A percentile compares a stretch with the other conserved stretches of the same genome.
Conservation (phyloP, 306 rosid genomes). For the Neltuma alba region DNA sequence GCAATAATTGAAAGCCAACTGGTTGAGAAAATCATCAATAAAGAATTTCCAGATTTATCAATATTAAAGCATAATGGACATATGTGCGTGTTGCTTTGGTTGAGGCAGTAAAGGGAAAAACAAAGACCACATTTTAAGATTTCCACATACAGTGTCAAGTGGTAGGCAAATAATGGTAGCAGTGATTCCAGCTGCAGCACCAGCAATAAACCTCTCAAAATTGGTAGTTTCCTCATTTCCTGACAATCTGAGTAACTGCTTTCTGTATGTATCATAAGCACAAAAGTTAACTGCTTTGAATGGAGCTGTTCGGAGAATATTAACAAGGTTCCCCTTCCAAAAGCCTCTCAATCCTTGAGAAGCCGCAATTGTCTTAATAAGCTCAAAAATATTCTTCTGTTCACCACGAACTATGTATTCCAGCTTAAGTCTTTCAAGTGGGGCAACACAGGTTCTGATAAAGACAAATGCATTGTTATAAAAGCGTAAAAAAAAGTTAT, state of each 20-base stretch:
- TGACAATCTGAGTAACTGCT: constrained; percentile 67
- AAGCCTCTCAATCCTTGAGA: constrained; percentile 93
- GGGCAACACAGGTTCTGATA: constrained; percentile 91
- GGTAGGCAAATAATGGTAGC: constrained; percentile 86
- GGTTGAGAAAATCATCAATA: constrained; percentile 8
- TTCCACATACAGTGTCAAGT: constrained; percentile 84
- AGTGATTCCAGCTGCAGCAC: constrained; percentile 94
- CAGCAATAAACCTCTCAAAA: constrained; percentile 94
- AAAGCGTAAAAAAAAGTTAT: background rate
- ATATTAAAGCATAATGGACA: constrained; percentile 10
- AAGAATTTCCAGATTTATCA: constrained; percentile 18
- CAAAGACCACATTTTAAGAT: constrained; percentile 9
- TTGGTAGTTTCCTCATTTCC: constrained; percentile 78
- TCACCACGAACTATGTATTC: constrained; percentile 93
- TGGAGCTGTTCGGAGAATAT: constrained; percentile 94
- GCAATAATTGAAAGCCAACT: constrained; percentile 12
- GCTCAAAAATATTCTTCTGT: constrained; percentile 63
- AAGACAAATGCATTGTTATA: constrained; percentile 11
- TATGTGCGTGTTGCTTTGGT: constrained; percentile 1
- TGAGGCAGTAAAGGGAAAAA: constrained; percentile 19
- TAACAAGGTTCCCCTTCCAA: constrained; percentile 94
- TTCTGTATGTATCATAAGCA: constrained; percentile 93
- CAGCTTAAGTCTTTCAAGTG: constrained; percentile 97
- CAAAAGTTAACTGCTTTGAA: constrained; percentile 92
- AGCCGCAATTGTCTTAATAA: constrained; percentile 65